Conservation (phyloP, 78 protist genomes). For the Dictyostelium firmibasis region DNA sequence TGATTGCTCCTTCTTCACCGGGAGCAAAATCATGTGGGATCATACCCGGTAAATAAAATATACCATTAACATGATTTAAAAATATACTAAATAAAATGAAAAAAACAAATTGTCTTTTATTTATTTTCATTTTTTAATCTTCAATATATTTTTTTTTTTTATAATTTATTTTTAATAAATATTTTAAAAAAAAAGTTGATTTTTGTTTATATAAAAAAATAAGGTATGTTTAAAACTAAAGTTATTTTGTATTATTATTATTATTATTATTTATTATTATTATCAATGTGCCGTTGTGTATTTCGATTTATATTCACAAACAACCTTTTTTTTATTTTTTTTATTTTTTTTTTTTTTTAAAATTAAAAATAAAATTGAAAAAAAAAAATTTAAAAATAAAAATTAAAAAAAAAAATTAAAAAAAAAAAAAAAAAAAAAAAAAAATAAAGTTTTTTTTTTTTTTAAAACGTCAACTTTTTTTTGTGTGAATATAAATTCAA, state of each 20-base stretch:
- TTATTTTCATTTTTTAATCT: neutral
- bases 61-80: neutral
- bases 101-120: neutral
- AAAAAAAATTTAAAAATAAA: neutral
- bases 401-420: neutral
- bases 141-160: neutral
- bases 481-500: too few relatives aligned
- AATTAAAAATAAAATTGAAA: neutral
- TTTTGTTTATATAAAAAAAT: too few relatives aligned
- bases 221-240: too few relatives aligned
- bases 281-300: neutral
- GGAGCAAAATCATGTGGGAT: slow-evolving; percentile 38
- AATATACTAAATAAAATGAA: neutral
- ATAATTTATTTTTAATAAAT: neutral
- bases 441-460: too few relatives aligned
- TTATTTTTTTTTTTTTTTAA: neutral
- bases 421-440: neutral
- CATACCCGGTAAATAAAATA: slow-evolving; percentile 83
- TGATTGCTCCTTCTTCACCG: slow-evolving; percentile 34
- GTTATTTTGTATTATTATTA: too few relatives aligned
- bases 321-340: neutral
- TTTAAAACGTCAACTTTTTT: too few relatives aligned
- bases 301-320: neutral
- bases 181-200: too few relatives aligned
- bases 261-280: too few relatives aligned